These are phyloP conservation scores for Moesziomyces aphidis DNA, from an alignment of 1,284 basidiomycete species.

Conservation along the genomic window DNA sequence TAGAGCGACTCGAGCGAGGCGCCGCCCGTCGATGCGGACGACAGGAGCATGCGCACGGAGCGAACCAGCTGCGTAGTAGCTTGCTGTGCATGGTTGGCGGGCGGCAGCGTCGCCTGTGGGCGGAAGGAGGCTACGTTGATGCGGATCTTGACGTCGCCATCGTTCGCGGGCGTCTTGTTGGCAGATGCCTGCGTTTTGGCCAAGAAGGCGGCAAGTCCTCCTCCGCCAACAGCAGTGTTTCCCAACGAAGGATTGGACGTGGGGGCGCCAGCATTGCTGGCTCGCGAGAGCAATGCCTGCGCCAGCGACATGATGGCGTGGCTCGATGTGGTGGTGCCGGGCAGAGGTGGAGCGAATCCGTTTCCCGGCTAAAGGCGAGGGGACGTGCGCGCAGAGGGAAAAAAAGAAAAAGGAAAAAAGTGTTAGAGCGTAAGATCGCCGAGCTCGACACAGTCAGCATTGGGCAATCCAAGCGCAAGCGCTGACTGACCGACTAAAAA, in stretches of 20 bases:
- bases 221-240: slow-evolving; percentile 2
- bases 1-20: slow-evolving; percentile 43
- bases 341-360: neutral
- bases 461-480: neutral
- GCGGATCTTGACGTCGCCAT: neutral
- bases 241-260: neutral
- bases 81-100: slow-evolving; percentile 27
- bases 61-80: slow-evolving; percentile 33
- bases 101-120: slow-evolving; percentile 19
- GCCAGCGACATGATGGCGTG: slow-evolving; percentile 24
- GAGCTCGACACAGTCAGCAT: no score
- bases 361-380: no score
- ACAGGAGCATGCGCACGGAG: slow-evolving; percentile 36
- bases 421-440: no score
- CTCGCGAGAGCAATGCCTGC: slow-evolving; percentile 31
- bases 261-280: slow-evolving; percentile 17
- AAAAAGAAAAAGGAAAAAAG: no score
- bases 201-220: slow-evolving; percentile 46
- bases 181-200: slow-evolving; percentile 11
- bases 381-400: neutral
- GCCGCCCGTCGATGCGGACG: slow-evolving; percentile 7
- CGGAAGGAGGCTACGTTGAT: slow-evolving; percentile 26
- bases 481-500: no score
- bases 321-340: neutral
- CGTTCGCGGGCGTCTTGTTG: neutral